Evolutionary conservation across 495 filamentous ascomycete species (phyloP).

Genomic region (Penicillium roqueforti): DNA sequence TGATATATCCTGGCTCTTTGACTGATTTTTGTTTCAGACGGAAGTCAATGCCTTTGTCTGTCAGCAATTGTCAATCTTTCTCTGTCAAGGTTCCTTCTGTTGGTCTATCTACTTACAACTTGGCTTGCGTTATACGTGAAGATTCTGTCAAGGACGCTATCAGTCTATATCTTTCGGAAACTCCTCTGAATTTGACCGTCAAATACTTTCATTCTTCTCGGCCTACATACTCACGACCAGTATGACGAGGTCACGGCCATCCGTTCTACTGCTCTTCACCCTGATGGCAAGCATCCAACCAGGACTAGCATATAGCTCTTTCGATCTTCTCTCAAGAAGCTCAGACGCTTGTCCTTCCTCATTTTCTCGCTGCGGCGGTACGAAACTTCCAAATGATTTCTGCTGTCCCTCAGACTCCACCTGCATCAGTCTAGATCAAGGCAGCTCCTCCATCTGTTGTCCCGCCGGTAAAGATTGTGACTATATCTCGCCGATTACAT

Average conservation of each 20-base stretch:
- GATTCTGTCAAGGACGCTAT: background rate
- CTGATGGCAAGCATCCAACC: slow-evolving; percentile 24
- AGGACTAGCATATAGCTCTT: slow-evolving; percentile 26
- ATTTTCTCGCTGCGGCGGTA: slow-evolving; percentile 48
- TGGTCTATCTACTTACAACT: slow-evolving; percentile 3
- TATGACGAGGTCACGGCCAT: slow-evolving; percentile 22
- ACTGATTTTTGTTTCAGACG: slow-evolving; percentile 13
- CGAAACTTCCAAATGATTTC: slow-evolving; percentile 62
- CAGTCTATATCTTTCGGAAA: background rate
- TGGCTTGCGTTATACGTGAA: background rate
- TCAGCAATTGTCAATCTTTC: background rate
- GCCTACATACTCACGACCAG: background rate
- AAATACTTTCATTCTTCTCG: background rate
- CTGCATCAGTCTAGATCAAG: slow-evolving; percentile 62
- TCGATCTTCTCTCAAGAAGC: slow-evolving; percentile 32
- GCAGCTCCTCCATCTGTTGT: slow-evolving; percentile 74
- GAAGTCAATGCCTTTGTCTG: slow-evolving; percentile 14
- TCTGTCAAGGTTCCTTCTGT: slow-evolving; percentile 3
- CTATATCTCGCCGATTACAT: slow-evolving; percentile 65
- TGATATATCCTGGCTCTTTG: slow-evolving; percentile 6
- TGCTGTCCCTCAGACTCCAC: slow-evolving; percentile 63
- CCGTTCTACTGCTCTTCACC: slow-evolving; percentile 26
- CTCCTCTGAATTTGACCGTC: background rate
- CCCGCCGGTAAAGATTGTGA: slow-evolving; percentile 58
- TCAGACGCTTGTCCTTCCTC: slow-evolving; percentile 42